Conservation (phyloP, 768 basidiomycete species). For the Suillus spraguei region DNA sequence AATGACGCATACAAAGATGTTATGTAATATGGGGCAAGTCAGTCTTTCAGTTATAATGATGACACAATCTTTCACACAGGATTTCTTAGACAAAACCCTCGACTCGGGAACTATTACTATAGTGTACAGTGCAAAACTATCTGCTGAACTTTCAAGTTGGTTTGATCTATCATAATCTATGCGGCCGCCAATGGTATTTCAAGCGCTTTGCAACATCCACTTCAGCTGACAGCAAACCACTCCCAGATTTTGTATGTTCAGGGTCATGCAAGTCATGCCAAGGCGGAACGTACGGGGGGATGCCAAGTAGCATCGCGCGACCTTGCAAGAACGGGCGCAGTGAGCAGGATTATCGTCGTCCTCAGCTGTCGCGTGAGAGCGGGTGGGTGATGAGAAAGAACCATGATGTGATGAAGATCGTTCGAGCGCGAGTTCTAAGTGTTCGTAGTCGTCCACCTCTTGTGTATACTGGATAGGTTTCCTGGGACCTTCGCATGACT, state of each 20-base stretch:
- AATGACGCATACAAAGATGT: too few relatives aligned
- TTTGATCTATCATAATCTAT: slow-evolving; percentile 43
- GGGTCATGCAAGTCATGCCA: slow-evolving; percentile 6
- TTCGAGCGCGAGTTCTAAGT: slow-evolving; percentile 9
- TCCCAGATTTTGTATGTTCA: slow-evolving; percentile 10
- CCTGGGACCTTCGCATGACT: slow-evolving; percentile 9
- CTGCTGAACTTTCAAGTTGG: neutral
- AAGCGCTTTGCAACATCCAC: slow-evolving; percentile 60
- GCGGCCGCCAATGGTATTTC: slow-evolving; percentile 68
- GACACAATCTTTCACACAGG: too few relatives aligned
- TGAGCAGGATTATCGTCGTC: too few relatives aligned
- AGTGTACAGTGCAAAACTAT: neutral
- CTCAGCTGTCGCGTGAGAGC: neutral
- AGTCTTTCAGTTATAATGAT: too few relatives aligned
- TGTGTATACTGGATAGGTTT: slow-evolving; percentile 12
- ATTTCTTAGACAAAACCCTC: too few relatives aligned
- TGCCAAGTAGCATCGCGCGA: slow-evolving; percentile 50
- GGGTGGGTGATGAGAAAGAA: slow-evolving; percentile 8
- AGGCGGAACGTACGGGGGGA: slow-evolving; percentile 13
- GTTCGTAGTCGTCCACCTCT: neutral
- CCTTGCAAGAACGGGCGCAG: slow-evolving; percentile 50
- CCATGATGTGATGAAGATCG: slow-evolving; percentile 13
- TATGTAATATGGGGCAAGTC: too few relatives aligned
- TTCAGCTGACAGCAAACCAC: slow-evolving; percentile 51
- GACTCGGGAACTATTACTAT: too few relatives aligned